These are phyloP conservation scores for Baorangia bicolor DNA, from an alignment of 768 basidiomycete species.

Conservation along the genomic window DNA sequence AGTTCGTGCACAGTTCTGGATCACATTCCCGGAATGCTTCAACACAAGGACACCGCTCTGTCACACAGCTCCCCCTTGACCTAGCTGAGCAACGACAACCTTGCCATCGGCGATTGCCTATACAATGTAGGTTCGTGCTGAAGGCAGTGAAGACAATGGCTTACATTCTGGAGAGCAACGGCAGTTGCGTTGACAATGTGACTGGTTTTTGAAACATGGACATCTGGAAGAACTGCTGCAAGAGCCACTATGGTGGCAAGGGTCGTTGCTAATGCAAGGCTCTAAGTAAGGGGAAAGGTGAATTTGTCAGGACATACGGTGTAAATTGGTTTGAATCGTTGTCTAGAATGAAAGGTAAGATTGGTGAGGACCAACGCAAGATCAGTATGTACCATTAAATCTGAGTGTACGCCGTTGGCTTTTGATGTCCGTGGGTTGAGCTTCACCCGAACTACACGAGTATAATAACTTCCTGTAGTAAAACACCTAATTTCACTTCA, in stretches of 20 bases:
- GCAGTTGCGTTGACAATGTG: conserved; percentile 58
- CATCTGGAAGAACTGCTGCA: conserved; percentile 47
- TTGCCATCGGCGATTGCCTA: conserved; percentile 54
- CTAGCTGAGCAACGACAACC: conserved; percentile 52
- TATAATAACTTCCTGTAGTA: conserved; percentile 19
- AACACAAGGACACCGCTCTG: conserved; percentile 51
- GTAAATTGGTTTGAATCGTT: conserved; percentile 15
- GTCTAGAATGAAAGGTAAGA: conserved; percentile 22
- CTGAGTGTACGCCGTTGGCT: conserved; percentile 4
- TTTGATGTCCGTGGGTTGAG: neutral
- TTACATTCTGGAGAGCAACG: conserved; percentile 51
- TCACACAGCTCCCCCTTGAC: conserved; percentile 35
- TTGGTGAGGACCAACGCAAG: neutral
- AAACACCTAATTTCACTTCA: conserved; percentile 22
- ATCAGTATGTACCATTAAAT: conserved; percentile 21
- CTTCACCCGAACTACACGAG: neutral
- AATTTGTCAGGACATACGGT: conserved; percentile 20
- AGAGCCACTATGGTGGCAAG: conserved; percentile 57
- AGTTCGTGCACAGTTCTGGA: conserved; percentile 57
- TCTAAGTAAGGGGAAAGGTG: neutral
- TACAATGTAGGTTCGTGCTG: neutral
- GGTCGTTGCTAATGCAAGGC: conserved; percentile 38
- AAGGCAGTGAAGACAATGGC: conserved; percentile 9
- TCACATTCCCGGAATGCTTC: conserved; percentile 60
- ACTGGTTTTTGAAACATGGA: conserved; percentile 47